Conservation (phyloP, 2,329 filamentous ascomycete species). For the Cladorrhinum sp. region DNA sequence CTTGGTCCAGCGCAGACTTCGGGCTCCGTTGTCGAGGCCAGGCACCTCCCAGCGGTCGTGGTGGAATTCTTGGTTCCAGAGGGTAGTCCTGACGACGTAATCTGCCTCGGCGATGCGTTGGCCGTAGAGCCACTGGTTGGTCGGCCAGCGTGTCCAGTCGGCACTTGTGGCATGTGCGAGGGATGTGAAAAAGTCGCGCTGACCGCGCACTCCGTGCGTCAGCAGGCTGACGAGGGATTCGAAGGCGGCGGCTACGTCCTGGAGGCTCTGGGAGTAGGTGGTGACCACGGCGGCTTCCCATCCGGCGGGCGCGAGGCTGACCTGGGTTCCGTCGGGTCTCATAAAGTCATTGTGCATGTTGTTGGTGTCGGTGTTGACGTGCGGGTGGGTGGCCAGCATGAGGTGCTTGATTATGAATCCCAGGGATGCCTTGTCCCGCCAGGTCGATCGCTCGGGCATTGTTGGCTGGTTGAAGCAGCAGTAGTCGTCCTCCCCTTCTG, state of each 20-base stretch:
- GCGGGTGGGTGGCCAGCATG: background rate
- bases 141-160: background rate
- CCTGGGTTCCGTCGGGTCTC: background rate
- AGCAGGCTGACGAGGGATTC: background rate
- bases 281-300: too few relatives aligned
- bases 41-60: too few relatives aligned
- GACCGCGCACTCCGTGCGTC: background rate
- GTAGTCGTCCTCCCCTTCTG: background rate
- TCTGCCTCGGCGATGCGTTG: slow-evolving; percentile 9
- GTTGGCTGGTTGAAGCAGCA: background rate
- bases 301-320: too few relatives aligned
- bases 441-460: slow-evolving; percentile 8
- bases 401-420: slow-evolving; percentile 1
- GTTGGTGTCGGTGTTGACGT: background rate
- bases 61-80: too few relatives aligned
- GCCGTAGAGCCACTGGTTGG: slow-evolving; percentile 13
- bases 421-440: slow-evolving; percentile 14
- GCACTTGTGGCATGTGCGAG: background rate
- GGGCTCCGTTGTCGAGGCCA: too few relatives aligned
- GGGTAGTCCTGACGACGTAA: background rate
- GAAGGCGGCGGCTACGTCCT: background rate
- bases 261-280: background rate
- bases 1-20: background rate
- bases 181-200: background rate
- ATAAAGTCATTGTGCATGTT: background rate